Evolutionary conservation across 1,284 basidiomycete genomes (phyloP).

Genomic region (Coniophora puteana): DNA sequence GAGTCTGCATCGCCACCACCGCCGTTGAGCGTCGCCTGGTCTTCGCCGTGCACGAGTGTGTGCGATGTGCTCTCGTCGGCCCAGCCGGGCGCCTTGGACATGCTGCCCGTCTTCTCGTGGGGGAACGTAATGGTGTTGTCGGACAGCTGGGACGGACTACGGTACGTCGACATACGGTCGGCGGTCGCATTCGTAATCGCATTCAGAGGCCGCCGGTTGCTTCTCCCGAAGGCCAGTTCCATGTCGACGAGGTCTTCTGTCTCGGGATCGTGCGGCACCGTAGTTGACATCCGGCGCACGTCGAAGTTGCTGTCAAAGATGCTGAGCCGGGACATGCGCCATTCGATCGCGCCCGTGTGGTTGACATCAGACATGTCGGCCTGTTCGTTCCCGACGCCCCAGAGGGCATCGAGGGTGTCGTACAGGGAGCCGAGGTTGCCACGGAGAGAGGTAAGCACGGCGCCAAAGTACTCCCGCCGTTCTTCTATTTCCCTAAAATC

Average conservation of each 20-base stretch:
- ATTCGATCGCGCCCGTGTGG: conserved; percentile 69
- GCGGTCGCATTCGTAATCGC: no score
- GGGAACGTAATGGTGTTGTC: conserved; percentile 31
- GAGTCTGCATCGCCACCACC: conserved; percentile 24
- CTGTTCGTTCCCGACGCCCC: conserved; percentile 66
- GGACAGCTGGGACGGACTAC: conserved; percentile 31
- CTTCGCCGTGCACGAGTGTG: no score
- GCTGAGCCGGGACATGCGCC: conserved; percentile 67
- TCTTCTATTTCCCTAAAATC: conserved; percentile 27
- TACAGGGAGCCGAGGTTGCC: conserved; percentile 52
- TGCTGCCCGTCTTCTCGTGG: conserved; percentile 14
- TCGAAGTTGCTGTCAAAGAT: conserved; percentile 48
- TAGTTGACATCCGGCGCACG: conserved; percentile 32
- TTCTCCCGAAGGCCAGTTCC: conserved; percentile 50
- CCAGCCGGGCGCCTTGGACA: conserved; percentile 17
- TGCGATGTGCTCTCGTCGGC: conserved; percentile 26
- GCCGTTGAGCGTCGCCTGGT: no score
- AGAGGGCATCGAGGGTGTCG: conserved; percentile 56
- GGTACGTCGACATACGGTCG: conserved; percentile 24
- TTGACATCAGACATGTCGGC: conserved; percentile 62
- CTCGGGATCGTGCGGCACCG: conserved; percentile 34
- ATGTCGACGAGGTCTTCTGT: conserved; percentile 63
- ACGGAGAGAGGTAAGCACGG: conserved; percentile 45
- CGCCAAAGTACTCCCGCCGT: conserved; percentile 44
- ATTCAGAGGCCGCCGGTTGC: conserved; percentile 6